phyloP scores from a whole-genome alignment of 176 grass and related monocot genomes.

The barley (Hordeum vulgare) region DNA sequence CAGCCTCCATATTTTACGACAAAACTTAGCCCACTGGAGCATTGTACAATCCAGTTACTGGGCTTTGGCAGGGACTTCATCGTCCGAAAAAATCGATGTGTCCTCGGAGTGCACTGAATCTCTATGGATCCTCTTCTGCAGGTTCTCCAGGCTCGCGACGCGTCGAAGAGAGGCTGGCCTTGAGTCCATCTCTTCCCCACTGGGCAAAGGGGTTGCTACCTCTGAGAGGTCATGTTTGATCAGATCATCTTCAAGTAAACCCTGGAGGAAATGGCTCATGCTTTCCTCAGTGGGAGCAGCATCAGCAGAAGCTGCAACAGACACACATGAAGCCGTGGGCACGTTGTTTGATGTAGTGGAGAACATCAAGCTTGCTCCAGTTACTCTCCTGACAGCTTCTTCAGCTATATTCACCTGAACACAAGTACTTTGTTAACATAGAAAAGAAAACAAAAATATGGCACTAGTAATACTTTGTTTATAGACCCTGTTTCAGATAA shows the following conservation, averaged over 20 bases:
- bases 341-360: constrained; percentile 26
- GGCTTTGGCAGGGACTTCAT: constrained; percentile 8
- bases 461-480: background rate
- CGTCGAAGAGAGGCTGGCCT: constrained; percentile 13
- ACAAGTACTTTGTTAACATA: background rate
- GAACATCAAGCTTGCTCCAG: constrained; percentile 28
- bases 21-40: constrained; percentile 3
- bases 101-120: constrained; percentile 8
- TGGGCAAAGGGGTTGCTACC: background rate
- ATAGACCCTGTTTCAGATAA: background rate
- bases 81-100: background rate
- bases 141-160: constrained; percentile 54
- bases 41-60: background rate
- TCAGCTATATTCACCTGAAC: constrained; percentile 80
- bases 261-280: constrained; percentile 26
- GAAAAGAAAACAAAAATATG: background rate
- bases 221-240: constrained; percentile 3
- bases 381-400: constrained; percentile 58
- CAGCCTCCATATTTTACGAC: background rate
- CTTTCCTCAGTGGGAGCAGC: constrained; percentile 14
- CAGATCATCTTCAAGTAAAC: constrained; percentile 4
- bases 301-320: constrained; percentile 38
- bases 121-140: constrained; percentile 55
- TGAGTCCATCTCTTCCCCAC: constrained; percentile 7
- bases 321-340: constrained; percentile 27